Evolutionary conservation across 2,329 filamentous ascomycete genomes (phyloP).

Genomic region (Fusarium agapanthi): DNA sequence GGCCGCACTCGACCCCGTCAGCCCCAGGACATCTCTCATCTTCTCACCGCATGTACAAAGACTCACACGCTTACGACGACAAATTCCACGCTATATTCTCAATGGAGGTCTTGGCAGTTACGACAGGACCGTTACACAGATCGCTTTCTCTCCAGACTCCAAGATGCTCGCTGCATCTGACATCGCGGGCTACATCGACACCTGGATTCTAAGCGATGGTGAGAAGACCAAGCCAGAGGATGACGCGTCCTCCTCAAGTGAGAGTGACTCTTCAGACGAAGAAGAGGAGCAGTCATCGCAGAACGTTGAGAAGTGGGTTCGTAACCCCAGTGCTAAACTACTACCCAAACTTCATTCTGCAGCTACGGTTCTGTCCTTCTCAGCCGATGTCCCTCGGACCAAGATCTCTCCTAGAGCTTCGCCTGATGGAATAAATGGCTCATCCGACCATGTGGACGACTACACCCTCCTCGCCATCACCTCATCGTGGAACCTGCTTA

Average conservation of each 20-base stretch:
- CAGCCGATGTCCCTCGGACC: conserved; percentile 54
- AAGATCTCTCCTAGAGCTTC: conserved; percentile 40
- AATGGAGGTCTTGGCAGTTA: conserved; percentile 79
- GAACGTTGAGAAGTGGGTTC: conserved; percentile 71
- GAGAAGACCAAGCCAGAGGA: conserved; percentile 47
- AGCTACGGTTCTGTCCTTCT: conserved; percentile 75
- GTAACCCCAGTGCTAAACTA: conserved; percentile 74
- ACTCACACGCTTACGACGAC: conserved; percentile 62
- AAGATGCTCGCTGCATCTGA: conserved; percentile 82
- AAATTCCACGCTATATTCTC: conserved; percentile 62
- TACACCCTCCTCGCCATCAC: conserved; percentile 64
- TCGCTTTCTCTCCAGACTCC: conserved; percentile 83
- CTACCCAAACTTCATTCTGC: conserved; percentile 73
- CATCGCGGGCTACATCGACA: conserved; percentile 85
- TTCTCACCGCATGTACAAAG: conserved; percentile 53
- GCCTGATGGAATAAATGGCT: conserved; percentile 37
- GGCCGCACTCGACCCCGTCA: conserved; percentile 41
- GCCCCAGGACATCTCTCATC: conserved; percentile 29
- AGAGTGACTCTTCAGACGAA: conserved; percentile 53
- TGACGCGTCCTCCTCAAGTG: conserved; percentile 49
- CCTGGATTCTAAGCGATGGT: conserved; percentile 72
- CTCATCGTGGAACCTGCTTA: conserved; percentile 71
- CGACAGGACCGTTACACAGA: conserved; percentile 76
- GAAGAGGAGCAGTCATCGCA: conserved; percentile 55
- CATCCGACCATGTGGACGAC: conserved; percentile 49